These are phyloP conservation scores for Curvularia lunata DNA, from an alignment of 2,329 filamentous ascomycete species.

Conservation along the genomic window DNA sequence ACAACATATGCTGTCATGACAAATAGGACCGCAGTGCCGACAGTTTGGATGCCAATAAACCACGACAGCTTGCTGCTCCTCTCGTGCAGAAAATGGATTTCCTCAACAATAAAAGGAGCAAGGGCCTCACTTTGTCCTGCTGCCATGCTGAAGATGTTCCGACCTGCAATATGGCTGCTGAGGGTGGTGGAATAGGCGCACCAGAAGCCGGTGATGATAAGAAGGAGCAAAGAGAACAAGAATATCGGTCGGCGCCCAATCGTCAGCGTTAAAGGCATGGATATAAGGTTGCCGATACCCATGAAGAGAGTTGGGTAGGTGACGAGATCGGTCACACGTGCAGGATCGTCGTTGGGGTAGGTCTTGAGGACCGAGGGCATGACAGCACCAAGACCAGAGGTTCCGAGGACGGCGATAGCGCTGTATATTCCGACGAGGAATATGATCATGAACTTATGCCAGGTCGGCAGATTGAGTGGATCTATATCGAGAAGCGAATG, in stretches of 20 bases:
- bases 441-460: neutral
- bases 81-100: neutral
- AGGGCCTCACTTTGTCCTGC: neutral
- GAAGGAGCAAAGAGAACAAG: neutral
- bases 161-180: neutral
- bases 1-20: neutral
- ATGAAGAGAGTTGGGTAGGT: neutral
- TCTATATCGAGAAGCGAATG: neutral
- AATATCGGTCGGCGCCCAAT: neutral
- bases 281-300: neutral
- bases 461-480: neutral
- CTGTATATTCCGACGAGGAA: neutral
- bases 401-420: neutral
- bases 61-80: neutral
- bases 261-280: neutral
- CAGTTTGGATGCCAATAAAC: neutral
- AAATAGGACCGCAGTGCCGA: neutral
- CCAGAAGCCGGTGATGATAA: neutral
- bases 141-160: neutral
- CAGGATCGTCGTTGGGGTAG: neutral
- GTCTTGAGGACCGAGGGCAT: neutral
- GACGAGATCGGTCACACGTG: neutral
- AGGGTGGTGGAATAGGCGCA: neutral
- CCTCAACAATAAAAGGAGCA: neutral
- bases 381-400: neutral